phyloP scores from a whole-genome alignment of 345 rosid species.

The Tarenaya hassleriana region DNA sequence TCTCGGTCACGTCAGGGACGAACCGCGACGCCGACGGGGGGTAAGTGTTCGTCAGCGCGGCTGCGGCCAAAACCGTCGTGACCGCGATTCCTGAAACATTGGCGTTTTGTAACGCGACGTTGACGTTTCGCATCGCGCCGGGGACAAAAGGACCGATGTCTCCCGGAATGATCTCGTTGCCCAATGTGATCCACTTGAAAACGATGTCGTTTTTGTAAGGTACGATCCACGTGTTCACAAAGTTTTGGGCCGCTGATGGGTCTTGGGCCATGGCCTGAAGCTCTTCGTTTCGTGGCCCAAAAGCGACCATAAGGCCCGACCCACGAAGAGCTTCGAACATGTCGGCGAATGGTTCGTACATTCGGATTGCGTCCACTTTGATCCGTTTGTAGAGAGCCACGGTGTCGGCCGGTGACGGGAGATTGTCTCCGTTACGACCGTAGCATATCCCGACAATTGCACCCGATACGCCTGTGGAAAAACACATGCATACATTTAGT shows the following conservation, averaged over 20 bases:
- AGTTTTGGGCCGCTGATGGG: slow-evolving; percentile 23
- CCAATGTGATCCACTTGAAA: slow-evolving; percentile 29
- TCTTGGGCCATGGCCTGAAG: slow-evolving; percentile 17
- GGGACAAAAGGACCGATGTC: slow-evolving; percentile 7
- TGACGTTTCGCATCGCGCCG: slow-evolving; percentile 28
- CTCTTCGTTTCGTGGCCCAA: slow-evolving; percentile 30
- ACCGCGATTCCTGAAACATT: slow-evolving; percentile 16
- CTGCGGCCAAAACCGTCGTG: slow-evolving; percentile 15
- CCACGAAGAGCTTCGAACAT: slow-evolving; percentile 30
- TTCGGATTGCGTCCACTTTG: slow-evolving; percentile 20
- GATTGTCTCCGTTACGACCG: slow-evolving; percentile 35
- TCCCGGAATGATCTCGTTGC: slow-evolving; percentile 36
- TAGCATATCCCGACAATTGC: slow-evolving; percentile 31
- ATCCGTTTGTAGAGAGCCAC: slow-evolving; percentile 27
- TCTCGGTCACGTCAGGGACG: not conserved
- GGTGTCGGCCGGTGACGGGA: slow-evolving; percentile 33
- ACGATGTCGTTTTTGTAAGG: slow-evolving; percentile 21
- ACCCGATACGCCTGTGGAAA: slow-evolving; percentile 9
- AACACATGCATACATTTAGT: not conserved
- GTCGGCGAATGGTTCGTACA: slow-evolving; percentile 32
- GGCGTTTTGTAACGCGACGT: not conserved
- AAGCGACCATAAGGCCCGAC: slow-evolving; percentile 21
- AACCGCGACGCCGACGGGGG: slow-evolving; percentile 33
- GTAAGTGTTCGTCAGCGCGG: slow-evolving; percentile 20
- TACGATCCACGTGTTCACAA: slow-evolving; percentile 16